Evolutionary conservation across 495 filamentous ascomycete species (phyloP).

Genomic region (Bryoglossum gracile): DNA sequence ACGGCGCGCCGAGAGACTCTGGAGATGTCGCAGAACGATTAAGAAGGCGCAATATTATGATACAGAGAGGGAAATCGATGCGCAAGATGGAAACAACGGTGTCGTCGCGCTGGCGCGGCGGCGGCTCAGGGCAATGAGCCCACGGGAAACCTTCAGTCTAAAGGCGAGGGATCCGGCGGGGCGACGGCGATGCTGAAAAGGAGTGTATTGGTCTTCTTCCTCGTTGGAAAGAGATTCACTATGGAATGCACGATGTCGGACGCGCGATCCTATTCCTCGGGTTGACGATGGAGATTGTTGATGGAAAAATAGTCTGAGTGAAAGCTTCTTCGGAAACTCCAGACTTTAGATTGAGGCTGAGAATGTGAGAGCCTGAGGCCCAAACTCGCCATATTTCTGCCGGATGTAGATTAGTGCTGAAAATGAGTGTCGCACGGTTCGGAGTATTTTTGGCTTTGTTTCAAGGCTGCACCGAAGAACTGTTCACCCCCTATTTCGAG

Average conservation of each 20-base stretch:
- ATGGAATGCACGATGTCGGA: slow-evolving; percentile 24
- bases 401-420: too few relatives aligned
- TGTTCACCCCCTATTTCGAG: not conserved
- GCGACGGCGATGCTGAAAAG: slow-evolving; percentile 15
- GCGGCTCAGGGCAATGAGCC: slow-evolving; percentile 23
- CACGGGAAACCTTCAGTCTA: slow-evolving; percentile 6
- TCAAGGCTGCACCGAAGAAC: not conserved
- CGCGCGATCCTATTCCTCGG: slow-evolving; percentile 23
- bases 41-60: slow-evolving; percentile 3
- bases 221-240: slow-evolving; percentile 22
- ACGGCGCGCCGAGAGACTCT: not conserved
- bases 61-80: slow-evolving; percentile 15
- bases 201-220: slow-evolving; percentile 22
- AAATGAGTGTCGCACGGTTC: too few relatives aligned
- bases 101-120: slow-evolving; percentile 21
- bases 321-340: too few relatives aligned
- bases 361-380: not conserved
- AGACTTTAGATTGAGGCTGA: too few relatives aligned
- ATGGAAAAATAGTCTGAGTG: too few relatives aligned
- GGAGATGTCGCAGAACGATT: slow-evolving; percentile 2
- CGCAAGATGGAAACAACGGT: slow-evolving; percentile 8
- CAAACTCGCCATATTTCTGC: too few relatives aligned
- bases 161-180: slow-evolving; percentile 16
- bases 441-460: not conserved
- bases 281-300: slow-evolving; percentile 13